phyloP scores from a whole-genome alignment of 1,139 yeast species.

The Diutina ranongensis region DNA sequence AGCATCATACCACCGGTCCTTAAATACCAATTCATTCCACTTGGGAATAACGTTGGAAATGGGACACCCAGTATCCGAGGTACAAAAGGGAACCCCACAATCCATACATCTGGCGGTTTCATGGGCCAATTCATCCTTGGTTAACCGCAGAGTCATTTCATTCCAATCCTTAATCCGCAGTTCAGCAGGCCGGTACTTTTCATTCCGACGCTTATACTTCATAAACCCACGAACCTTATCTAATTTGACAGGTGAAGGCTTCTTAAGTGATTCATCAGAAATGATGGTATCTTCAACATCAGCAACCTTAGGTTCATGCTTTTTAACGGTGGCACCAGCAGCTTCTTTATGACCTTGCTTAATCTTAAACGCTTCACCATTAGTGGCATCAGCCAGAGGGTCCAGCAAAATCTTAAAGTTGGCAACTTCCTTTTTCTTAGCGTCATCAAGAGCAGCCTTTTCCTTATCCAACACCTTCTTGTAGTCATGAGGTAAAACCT shows the following conservation, averaged over 20 bases:
- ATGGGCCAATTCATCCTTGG: slow-evolving; percentile 74
- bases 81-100: slow-evolving; percentile 99
- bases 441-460: slow-evolving; percentile 53
- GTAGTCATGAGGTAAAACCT: slow-evolving; percentile 87
- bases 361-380: slow-evolving; percentile 62
- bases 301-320: slow-evolving; percentile 67
- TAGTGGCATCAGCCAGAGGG: slow-evolving; percentile 78
- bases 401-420: slow-evolving; percentile 62
- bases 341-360: slow-evolving; percentile 34
- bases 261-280: slow-evolving; percentile 54
- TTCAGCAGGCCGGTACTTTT: slow-evolving; percentile 70
- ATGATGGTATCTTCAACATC: slow-evolving; percentile 85
- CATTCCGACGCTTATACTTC: slow-evolving; percentile 85
- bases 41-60: slow-evolving; percentile 94
- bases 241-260: slow-evolving; percentile 44
- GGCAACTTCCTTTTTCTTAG: slow-evolving; percentile 50
- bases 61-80: slow-evolving; percentile 96
- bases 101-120: slow-evolving; percentile 99
- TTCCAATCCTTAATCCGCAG: slow-evolving; percentile 84
- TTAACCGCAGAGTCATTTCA: slow-evolving; percentile 72
- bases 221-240: slow-evolving; percentile 87
- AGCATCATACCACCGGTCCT: slow-evolving; percentile 93
- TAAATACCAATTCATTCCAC: slow-evolving; percentile 94
- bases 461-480: slow-evolving; percentile 81
- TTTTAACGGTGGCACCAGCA: slow-evolving; percentile 23